Evolutionary conservation across 768 basidiomycete species (phyloP).

Genomic region (Gloeopeniophorella convolvens): DNA sequence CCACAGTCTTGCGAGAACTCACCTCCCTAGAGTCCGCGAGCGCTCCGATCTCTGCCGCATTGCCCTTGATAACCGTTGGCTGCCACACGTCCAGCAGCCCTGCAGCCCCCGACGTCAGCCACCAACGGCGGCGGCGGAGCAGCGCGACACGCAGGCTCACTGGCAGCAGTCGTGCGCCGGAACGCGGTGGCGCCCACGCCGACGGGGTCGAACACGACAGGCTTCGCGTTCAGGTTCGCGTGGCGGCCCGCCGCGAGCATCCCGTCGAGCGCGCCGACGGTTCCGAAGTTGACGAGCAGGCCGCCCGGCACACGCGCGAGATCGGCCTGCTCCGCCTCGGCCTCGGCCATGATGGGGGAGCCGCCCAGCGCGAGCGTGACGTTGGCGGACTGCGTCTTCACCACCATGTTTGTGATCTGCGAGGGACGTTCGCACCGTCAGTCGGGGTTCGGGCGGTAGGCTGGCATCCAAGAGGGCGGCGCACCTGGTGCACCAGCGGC

Average conservation of each 20-base stretch:
- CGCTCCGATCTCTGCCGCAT: slow-evolving; percentile 82
- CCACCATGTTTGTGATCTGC: slow-evolving; percentile 87
- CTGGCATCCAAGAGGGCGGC: slow-evolving; percentile 1
- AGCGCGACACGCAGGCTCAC: slow-evolving; percentile 29
- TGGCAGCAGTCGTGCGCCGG: slow-evolving; percentile 53
- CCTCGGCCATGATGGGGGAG: slow-evolving; percentile 92
- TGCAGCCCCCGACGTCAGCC: slow-evolving; percentile 21
- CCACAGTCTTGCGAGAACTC: background rate
- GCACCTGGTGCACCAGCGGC: slow-evolving; percentile 80
- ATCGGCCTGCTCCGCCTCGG: slow-evolving; percentile 76
- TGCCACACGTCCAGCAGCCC: slow-evolving; percentile 76
- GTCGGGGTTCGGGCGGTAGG: background rate
- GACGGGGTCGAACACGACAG: slow-evolving; percentile 87
- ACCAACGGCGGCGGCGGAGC: background rate
- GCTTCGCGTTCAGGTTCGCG: slow-evolving; percentile 65
- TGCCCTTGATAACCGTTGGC: slow-evolving; percentile 89
- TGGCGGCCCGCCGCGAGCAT: slow-evolving; percentile 68
- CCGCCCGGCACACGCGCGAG: slow-evolving; percentile 58
- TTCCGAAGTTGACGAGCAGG: slow-evolving; percentile 85
- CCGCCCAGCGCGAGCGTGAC: slow-evolving; percentile 81
- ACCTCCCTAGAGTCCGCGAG: slow-evolving; percentile 75
- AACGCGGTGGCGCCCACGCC: slow-evolving; percentile 79
- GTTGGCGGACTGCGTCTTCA: slow-evolving; percentile 86
- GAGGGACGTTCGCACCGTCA: background rate
- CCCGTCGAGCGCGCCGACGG: slow-evolving; percentile 58